These are phyloP conservation scores for Lachnellula hyalina DNA, from an alignment of 2,329 filamentous ascomycete species.

Conservation along the genomic window DNA sequence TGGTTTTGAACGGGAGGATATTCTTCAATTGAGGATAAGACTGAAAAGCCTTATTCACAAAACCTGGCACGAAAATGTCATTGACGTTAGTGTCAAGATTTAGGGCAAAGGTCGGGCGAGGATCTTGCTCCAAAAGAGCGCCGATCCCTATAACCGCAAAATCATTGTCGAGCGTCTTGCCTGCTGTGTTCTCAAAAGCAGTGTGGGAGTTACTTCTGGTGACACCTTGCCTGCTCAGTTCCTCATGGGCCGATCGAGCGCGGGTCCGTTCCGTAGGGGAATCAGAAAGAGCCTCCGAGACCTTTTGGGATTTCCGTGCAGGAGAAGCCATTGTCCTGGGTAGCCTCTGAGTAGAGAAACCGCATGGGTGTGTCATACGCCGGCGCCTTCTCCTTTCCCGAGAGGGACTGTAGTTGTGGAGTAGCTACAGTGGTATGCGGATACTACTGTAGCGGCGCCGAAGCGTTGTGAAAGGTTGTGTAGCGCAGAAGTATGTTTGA, in stretches of 20 bases:
- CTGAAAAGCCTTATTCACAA: slow-evolving; percentile 61
- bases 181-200: not conserved
- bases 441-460: too few species aligned
- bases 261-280: not conserved
- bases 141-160: slow-evolving; percentile 47
- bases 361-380: not conserved
- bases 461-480: too few species aligned
- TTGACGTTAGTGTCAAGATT: slow-evolving; percentile 48
- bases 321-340: not conserved
- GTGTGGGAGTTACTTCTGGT: not conserved
- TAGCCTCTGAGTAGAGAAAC: not conserved
- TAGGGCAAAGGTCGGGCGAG: slow-evolving; percentile 68
- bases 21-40: slow-evolving; percentile 27
- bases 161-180: not conserved
- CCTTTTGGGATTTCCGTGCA: not conserved
- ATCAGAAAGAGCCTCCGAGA: not conserved
- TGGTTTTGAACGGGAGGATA: slow-evolving; percentile 5
- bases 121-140: slow-evolving; percentile 69
- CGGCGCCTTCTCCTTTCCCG: not conserved
- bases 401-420: not conserved
- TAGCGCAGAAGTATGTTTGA: too few species aligned
- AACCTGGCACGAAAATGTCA: slow-evolving; percentile 54
- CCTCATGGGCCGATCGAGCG: not conserved
- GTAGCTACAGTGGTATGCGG: not conserved
- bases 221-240: not conserved